Conservation (phyloP, 177 flowering plant genomes). For the Vitis hybrid region DNA sequence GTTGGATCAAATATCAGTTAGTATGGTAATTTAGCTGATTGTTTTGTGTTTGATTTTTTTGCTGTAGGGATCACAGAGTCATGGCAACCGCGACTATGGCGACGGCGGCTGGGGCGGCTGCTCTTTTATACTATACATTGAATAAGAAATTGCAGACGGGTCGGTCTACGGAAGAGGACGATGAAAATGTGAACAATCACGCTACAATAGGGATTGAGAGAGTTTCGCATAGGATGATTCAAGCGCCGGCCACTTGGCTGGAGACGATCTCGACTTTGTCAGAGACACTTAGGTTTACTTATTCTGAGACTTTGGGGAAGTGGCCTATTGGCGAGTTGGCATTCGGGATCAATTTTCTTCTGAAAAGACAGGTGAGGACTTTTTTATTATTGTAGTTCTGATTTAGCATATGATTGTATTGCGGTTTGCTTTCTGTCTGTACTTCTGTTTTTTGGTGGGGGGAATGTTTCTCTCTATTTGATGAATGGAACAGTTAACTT, state of each 20-base stretch:
- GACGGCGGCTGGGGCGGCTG: conserved; percentile 98
- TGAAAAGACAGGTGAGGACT: conserved; percentile 84
- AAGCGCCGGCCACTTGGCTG: conserved; percentile 96
- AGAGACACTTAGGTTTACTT: conserved; percentile 91
- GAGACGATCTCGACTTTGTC: conserved; percentile 93
- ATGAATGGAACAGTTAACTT: too few relatives aligned
- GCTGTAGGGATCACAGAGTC: conserved; percentile 22
- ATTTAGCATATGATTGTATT: too few relatives aligned
- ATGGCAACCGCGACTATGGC: conserved; percentile 99
- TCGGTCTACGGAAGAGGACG: conserved; percentile 35
- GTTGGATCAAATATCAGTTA: not conserved
- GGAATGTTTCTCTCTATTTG: too few relatives aligned
- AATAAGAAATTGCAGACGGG: conserved; percentile 51
- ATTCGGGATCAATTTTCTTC: conserved; percentile 89
- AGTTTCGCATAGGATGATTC: conserved; percentile 63
- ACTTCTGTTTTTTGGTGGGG: too few relatives aligned
- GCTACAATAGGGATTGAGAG: conserved; percentile 43
- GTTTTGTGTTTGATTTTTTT: not conserved
- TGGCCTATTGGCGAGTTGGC: conserved; percentile 99
- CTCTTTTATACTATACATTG: conserved; percentile 85
- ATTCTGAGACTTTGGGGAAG: conserved; percentile 96
- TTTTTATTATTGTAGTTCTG: not conserved
- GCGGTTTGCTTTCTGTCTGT: too few relatives aligned
- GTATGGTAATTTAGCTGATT: not conserved
- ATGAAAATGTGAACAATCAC: conserved; percentile 28